These are phyloP conservation scores for Chaetomiaceae sp. DNA, from an alignment of 2,329 filamentous ascomycete species.

Conservation along the genomic window DNA sequence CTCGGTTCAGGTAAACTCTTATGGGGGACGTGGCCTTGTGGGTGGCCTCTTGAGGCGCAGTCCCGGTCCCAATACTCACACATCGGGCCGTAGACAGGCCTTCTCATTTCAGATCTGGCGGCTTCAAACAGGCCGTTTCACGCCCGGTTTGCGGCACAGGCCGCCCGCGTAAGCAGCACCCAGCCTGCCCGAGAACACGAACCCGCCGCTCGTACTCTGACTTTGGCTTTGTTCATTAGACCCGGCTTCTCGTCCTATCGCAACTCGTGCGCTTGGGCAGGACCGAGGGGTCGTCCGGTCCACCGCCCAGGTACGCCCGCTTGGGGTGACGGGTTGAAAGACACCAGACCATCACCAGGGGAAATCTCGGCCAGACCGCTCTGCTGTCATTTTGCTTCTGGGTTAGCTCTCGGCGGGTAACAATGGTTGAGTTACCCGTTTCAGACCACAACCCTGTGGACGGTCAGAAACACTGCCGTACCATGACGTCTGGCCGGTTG, in stretches of 20 bases:
- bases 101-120: constrained; percentile 5
- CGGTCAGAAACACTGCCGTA: constrained; percentile 6
- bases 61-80: not conserved
- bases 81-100: not conserved
- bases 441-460: not conserved
- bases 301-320: too few species aligned
- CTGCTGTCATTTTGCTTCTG: not conserved
- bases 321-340: too few species aligned
- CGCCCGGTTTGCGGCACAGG: not conserved
- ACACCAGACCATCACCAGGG: not conserved
- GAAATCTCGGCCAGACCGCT: not conserved
- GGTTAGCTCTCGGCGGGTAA: not conserved
- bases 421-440: not conserved
- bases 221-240: not conserved
- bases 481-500: not conserved
- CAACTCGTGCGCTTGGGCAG: too few species aligned
- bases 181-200: too few species aligned
- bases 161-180: not conserved
- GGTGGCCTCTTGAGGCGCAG: not conserved
- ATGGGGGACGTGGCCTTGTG: too few species aligned
- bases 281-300: too few species aligned
- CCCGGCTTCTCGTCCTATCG: not conserved
- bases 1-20: too few species aligned
- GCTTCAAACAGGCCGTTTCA: constrained; percentile 12
- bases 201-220: not conserved